Conservation (phyloP, 192 early-diverging fungal genomes). For the Coemansia sp. region DNA sequence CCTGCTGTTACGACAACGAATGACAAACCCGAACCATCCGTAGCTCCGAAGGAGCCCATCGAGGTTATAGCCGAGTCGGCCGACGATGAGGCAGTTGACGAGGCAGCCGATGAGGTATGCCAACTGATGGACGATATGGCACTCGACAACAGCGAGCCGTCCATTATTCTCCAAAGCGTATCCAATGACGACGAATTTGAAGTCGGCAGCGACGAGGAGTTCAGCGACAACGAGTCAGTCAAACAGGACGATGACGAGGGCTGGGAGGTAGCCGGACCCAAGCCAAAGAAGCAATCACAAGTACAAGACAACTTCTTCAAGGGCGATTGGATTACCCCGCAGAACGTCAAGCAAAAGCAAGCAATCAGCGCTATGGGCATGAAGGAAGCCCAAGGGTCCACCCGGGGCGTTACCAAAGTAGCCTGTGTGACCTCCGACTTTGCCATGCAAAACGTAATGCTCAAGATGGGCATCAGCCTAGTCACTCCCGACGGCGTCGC, state of each 20-base stretch:
- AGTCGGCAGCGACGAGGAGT: slow-evolving; percentile 18
- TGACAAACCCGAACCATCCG: not conserved
- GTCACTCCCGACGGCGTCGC: slow-evolving; percentile 80
- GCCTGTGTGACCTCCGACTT: slow-evolving; percentile 92
- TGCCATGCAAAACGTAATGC: slow-evolving; percentile 95
- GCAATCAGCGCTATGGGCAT: slow-evolving; percentile 59
- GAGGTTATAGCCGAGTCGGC: not conserved
- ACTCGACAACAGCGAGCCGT: not conserved
- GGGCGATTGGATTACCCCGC: slow-evolving; percentile 94
- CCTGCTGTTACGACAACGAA: slow-evolving; percentile 7
- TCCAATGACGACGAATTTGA: slow-evolving; percentile 18
- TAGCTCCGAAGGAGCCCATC: not conserved
- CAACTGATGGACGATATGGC: not conserved
- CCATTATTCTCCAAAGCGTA: slow-evolving; percentile 10
- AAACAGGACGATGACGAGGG: slow-evolving; percentile 48
- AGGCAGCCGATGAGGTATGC: not conserved
- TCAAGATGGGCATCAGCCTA: slow-evolving; percentile 89
- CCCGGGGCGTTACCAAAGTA: slow-evolving; percentile 60
- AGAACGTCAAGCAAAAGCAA: slow-evolving; percentile 77
- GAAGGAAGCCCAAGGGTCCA: slow-evolving; percentile 32
- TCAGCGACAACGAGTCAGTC: slow-evolving; percentile 3
- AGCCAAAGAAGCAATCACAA: slow-evolving; percentile 20
- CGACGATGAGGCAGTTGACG: not conserved
- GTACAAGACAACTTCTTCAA: slow-evolving; percentile 59
- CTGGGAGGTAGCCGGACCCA: slow-evolving; percentile 53